These are phyloP conservation scores for Uromyces viciae-fabae DNA, from an alignment of 1,284 basidiomycete species.

Conservation along the genomic window DNA sequence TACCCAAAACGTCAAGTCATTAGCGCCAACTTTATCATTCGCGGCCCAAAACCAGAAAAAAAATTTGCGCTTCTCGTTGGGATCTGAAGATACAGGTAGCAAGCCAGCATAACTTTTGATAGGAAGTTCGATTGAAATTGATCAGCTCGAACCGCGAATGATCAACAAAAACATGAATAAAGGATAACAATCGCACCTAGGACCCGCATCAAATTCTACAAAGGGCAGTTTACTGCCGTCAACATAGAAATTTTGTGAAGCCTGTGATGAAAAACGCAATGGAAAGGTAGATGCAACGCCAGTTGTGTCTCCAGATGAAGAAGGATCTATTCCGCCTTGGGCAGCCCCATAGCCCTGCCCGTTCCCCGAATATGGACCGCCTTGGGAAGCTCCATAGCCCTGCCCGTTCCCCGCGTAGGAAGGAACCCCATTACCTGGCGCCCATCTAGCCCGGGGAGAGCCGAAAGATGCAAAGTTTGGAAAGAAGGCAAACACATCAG, in stretches of 20 bases:
- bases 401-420: too few relatives aligned
- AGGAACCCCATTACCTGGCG: too few relatives aligned
- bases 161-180: neutral
- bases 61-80: slow-evolving; percentile 22
- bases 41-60: slow-evolving; percentile 44
- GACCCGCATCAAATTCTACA: slow-evolving; percentile 41
- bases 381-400: too few relatives aligned
- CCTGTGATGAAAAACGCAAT: slow-evolving; percentile 19
- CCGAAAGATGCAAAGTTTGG: too few relatives aligned
- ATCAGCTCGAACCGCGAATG: neutral
- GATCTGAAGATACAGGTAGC: slow-evolving; percentile 22
- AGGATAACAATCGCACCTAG: slow-evolving; percentile 11
- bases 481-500: too few relatives aligned
- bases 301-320: too few relatives aligned
- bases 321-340: too few relatives aligned
- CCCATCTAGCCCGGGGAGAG: too few relatives aligned
- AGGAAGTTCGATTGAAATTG: neutral
- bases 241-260: slow-evolving; percentile 28
- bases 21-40: neutral
- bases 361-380: too few relatives aligned
- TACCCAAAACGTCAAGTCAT: slow-evolving; percentile 42
- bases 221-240: slow-evolving; percentile 30
- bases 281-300: neutral
- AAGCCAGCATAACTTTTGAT: slow-evolving; percentile 36
- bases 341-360: too few relatives aligned